These are phyloP conservation scores for Fagopyrum tataricum DNA, from an alignment of 148 eudicot genomes.

Conservation along the genomic window DNA sequence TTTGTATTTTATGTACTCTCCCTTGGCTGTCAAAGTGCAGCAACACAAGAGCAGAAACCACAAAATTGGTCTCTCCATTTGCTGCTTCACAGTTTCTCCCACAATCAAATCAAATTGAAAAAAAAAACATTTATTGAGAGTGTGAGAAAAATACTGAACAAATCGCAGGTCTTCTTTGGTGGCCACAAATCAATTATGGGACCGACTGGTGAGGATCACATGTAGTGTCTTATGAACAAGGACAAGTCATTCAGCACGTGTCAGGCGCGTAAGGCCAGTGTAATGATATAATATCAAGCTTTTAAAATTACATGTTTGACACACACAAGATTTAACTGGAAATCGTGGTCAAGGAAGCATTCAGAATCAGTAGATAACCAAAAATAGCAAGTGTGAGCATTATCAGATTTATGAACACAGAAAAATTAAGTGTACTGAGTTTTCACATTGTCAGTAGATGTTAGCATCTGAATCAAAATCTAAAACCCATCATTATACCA, in stretches of 20 bases:
- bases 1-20: slow-evolving; percentile 40
- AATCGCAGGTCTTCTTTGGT: background rate
- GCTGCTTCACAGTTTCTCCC: background rate
- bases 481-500: too few relatives aligned
- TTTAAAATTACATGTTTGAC: too few relatives aligned
- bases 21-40: background rate
- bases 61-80: background rate
- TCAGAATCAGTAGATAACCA: too few relatives aligned
- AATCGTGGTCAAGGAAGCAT: too few relatives aligned
- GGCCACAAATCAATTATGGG: background rate
- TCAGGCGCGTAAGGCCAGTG: background rate
- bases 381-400: too few relatives aligned
- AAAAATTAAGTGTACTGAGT: too few relatives aligned
- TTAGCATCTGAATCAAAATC: too few relatives aligned
- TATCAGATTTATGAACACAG: too few relatives aligned
- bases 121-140: background rate
- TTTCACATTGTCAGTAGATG: too few relatives aligned
- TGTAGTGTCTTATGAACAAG: background rate
- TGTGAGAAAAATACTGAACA: background rate
- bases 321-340: too few relatives aligned
- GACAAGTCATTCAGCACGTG: background rate
- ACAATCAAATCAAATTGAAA: background rate
- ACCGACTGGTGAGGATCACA: background rate
- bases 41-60: background rate
- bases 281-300: background rate